Base-by-base conservation (phyloP, 2,329 filamentous ascomycete species). In the Cercospora zeina region DNA sequence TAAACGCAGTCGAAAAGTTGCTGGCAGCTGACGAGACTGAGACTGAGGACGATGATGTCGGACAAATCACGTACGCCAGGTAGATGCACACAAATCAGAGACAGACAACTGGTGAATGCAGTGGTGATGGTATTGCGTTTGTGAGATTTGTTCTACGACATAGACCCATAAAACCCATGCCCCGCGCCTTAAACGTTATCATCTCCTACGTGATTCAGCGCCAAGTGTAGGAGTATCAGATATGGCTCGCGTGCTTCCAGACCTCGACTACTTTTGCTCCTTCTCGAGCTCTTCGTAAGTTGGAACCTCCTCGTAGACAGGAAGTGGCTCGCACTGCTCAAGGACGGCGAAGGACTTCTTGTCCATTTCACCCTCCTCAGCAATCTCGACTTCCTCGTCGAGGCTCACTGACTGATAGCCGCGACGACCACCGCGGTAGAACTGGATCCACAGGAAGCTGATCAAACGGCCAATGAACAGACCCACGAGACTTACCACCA, bases 381-480 rank as follows among this genome's bases (percentile, higher is more conserved):
- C 58, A 11, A 42, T 49, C 19, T 65, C 56, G 5, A 54, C 53
- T 11, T 67, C 65, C 8, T 65, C 59, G 47, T n/a, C 24, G 13
- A 68, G 65, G 14, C 68, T 64, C 10, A 73, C 68, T 30, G 67
- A 69, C n/a, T 70, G 66, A 51, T 72, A 72, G 36, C 72, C 73
- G n/a, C 71, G 69, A 37, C 69, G 66, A 50, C 76, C 75, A 54
- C 81, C 79, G 57, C 84, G 82, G 69, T 78, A 77, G 64, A 87
- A 72, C 64, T 81, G 76, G 65, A 84, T 82, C 79, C 85, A 85
- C 27, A 87, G 54, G 62, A 83, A 85, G 56, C 87, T 81, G 58
- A 86, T 78, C 58, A 88, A 69, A 55, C 84, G 86, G 65, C 87
- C 87, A 42, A 88, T 74, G 61, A 87, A 77, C 82, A 91, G 88